phyloP scores from a whole-genome alignment of 2,329 filamentous ascomycete genomes.

The Sarocladium strictum region DNA sequence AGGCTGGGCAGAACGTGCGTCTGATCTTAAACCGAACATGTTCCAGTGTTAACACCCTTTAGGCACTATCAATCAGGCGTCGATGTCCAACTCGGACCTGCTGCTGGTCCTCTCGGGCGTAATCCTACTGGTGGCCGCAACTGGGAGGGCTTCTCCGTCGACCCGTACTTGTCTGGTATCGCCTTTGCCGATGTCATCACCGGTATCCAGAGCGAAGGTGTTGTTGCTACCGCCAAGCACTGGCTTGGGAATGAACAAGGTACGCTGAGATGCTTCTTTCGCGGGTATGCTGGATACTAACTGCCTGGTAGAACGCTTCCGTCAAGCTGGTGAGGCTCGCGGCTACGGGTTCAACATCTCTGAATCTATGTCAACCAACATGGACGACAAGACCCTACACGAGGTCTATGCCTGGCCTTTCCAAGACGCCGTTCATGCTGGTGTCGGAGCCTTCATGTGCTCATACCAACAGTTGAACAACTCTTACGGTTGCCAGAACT shows the following conservation, averaged over 20 bases:
- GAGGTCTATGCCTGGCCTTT: conserved; percentile 78
- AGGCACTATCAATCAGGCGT: conserved; percentile 73
- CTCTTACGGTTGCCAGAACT: conserved; percentile 75
- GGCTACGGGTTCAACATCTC: conserved; percentile 52
- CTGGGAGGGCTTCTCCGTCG: conserved; percentile 65
- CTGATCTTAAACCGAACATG: not conserved
- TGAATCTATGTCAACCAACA: conserved; percentile 53
- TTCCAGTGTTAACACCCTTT: conserved; percentile 10
- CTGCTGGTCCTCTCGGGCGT: conserved; percentile 40
- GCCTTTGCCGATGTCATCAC: conserved; percentile 66
- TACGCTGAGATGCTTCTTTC: conserved; percentile 12
- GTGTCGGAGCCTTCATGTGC: conserved; percentile 59
- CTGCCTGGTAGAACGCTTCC: conserved; percentile 56
- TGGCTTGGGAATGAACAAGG: conserved; percentile 67
- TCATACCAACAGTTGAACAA: conserved; percentile 77
- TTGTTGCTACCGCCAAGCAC: conserved; percentile 80
- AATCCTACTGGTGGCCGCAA: conserved; percentile 43
- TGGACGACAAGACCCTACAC: conserved; percentile 69
- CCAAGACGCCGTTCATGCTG: conserved; percentile 63
- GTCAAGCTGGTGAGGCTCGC: conserved; percentile 52
- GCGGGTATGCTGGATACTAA: conserved; percentile 4
- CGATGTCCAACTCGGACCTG: conserved; percentile 59
- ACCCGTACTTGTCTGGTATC: conserved; percentile 69
- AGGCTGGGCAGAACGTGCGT: conserved; percentile 31
- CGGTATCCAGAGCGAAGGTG: conserved; percentile 76